Percentiles rank a stretch among this genome's conserved stretches.
Evolutionary conservation across 148 eudicot species (phyloP).

Genomic region (Suaeda aralocaspica): DNA sequence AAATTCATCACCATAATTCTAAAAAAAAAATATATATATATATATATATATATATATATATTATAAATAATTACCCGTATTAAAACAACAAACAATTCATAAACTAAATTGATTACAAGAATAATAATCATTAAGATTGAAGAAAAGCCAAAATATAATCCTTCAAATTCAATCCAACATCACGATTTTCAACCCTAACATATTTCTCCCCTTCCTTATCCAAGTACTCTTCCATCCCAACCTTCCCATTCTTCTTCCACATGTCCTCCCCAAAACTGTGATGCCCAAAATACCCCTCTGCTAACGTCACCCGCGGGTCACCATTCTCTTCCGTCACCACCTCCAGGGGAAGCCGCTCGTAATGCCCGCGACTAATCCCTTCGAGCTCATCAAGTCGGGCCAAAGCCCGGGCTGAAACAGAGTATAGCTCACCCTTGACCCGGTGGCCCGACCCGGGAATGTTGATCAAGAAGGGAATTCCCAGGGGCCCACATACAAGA

Average conservation of each 20-base stretch:
- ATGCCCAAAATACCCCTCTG: constrained; percentile 67
- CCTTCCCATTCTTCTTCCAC: constrained; percentile 52
- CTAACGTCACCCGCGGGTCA: constrained; percentile 30
- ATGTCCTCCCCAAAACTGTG: constrained; percentile 47
- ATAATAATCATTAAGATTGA: too few species aligned
- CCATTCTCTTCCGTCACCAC: constrained; percentile 26
- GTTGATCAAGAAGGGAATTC: constrained; percentile 68
- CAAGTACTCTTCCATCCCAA: constrained; percentile 31
- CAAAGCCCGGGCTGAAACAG: constrained; percentile 43
- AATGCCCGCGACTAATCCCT: constrained; percentile 45
- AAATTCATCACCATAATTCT: too few species aligned
- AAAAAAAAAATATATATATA: too few species aligned
- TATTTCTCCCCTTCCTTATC: constrained; percentile 31
- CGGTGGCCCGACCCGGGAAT: constrained; percentile 47
- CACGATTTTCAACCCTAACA: constrained; percentile 34
- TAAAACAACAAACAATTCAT: too few species aligned
- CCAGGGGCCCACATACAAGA: constrained; percentile 60
- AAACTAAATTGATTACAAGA: too few species aligned
- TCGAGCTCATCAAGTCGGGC: constrained; percentile 57
- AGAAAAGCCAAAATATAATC: constrained; percentile 31
- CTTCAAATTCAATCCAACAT: constrained; percentile 33
- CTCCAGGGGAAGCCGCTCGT: constrained; percentile 55
- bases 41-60: too few species aligned
- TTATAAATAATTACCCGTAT: too few species aligned
- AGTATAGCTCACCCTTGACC: constrained; percentile 60